Percentiles rank a stretch among this genome's conserved stretches.
Conservation (phyloP, 345 rosid species). For the Acer saccharum region DNA sequence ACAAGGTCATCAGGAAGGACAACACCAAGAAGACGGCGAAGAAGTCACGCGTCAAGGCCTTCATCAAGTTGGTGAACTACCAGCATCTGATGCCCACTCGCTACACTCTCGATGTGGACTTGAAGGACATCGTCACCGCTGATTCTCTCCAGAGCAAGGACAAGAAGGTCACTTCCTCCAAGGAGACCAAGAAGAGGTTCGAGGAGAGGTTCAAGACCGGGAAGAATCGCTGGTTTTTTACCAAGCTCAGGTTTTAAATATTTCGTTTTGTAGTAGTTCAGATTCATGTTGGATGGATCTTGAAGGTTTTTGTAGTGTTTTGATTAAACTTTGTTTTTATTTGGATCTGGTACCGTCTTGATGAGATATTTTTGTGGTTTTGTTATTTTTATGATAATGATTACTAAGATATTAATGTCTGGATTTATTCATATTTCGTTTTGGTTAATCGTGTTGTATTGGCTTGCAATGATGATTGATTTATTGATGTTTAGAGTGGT, state of each 20-base stretch:
- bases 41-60: constrained; percentile 54
- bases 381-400: not conserved
- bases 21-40: constrained; percentile 63
- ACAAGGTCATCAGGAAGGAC: constrained; percentile 58
- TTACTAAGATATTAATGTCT: not conserved
- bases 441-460: no score
- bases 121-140: constrained; percentile 48
- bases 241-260: constrained; percentile 56
- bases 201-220: constrained; percentile 71
- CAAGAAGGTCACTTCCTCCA: constrained; percentile 49
- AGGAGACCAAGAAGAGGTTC: constrained; percentile 54
- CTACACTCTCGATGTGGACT: constrained; percentile 62
- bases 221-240: constrained; percentile 67
- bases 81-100: constrained; percentile 69
- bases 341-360: constrained; percentile 14
- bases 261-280: not conserved
- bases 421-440: not conserved
- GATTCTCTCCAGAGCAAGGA: constrained; percentile 47
- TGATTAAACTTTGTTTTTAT: not conserved
- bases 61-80: constrained; percentile 58
- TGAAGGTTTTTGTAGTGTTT: constrained; percentile 4
- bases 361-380: constrained; percentile 11
- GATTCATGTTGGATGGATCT: not conserved
- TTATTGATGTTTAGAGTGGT: not conserved
- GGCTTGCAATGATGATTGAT: not conserved